Base-by-base conservation (phyloP, 805 yeast genomes). In the Pichia scutulata region DNA sequence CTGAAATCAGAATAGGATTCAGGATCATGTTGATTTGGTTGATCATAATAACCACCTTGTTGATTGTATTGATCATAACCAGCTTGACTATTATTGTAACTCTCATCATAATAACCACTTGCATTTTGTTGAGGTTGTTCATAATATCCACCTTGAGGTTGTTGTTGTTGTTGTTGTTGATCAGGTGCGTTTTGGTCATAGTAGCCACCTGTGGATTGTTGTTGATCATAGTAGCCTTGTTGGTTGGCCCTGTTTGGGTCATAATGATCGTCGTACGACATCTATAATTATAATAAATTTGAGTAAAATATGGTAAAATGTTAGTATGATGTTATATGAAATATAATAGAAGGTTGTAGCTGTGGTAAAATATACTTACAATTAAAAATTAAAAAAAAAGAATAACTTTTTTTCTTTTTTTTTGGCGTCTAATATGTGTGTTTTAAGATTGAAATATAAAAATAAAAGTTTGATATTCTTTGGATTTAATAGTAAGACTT, bases 1-100 rank as follows among this genome's bases (percentile, higher is more conserved):
- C 80, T 74, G 59, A 79, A 79, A 61, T 79, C 84, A 26, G 81
- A 75, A 55, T 78, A 79, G 18, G 81, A 81, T 62, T 79, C 84
- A 1, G 79, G 80, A 58, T 77, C 82, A 49, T 62, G 60, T 40
- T 61, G 56, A 54, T 73, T 71, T 48, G 78, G 76, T 60, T 76
- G 83, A 56, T 78, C 80, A 53, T 76, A 76, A 60, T 76, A 77
- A 39, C 52, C 52, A 26, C 48, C 41, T 39, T 48, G 44, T 43
- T 66, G 58, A 57, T 64, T 53, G 40, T 59, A 61, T 48, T 60
- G 62, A 42, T 62, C 59, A 51, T 61, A 59, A 26, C 59, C 59
- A 36, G 50, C 57, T 26, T 58, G 55, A 30, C 54, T 52, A 22
- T 55, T 52, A 22, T 54, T 51, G 30, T 54, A 52, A 22, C 49